These are phyloP conservation scores for Gelatoporia subvermispora DNA, from an alignment of 768 basidiomycete genomes.

Conservation along the genomic window DNA sequence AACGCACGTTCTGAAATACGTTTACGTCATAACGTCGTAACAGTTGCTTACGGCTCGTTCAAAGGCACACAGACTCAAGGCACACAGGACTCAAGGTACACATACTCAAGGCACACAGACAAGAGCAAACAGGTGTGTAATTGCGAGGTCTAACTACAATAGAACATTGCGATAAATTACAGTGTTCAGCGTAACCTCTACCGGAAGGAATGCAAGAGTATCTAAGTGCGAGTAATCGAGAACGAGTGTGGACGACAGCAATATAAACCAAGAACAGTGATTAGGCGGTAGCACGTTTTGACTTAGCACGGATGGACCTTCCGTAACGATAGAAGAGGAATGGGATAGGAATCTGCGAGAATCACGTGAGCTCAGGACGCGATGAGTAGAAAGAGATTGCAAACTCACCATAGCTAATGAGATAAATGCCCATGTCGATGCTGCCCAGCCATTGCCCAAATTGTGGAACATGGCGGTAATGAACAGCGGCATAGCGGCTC, in stretches of 20 bases:
- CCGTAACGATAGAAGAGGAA: constrained; percentile 20
- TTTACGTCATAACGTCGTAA: no score
- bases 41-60: no score
- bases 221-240: no score
- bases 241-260: background rate
- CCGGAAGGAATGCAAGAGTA: no score
- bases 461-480: constrained; percentile 36
- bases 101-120: no score
- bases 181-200: no score
- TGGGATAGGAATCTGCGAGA: constrained; percentile 15
- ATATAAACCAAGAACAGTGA: background rate
- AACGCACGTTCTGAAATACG: no score
- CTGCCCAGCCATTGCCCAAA: constrained; percentile 35
- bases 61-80: no score
- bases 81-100: no score
- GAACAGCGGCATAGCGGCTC: constrained; percentile 33
- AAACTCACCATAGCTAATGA: constrained; percentile 28
- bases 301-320: constrained; percentile 14
- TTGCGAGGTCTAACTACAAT: no score
- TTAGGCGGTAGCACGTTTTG: constrained; percentile 16
- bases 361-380: background rate
- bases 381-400: background rate
- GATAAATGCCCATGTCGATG: constrained; percentile 31
- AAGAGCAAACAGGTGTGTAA: no score
- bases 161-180: no score